phyloP scores from a whole-genome alignment of 2,329 filamentous ascomycete species.

The Aspergillus eucalypticola region DNA sequence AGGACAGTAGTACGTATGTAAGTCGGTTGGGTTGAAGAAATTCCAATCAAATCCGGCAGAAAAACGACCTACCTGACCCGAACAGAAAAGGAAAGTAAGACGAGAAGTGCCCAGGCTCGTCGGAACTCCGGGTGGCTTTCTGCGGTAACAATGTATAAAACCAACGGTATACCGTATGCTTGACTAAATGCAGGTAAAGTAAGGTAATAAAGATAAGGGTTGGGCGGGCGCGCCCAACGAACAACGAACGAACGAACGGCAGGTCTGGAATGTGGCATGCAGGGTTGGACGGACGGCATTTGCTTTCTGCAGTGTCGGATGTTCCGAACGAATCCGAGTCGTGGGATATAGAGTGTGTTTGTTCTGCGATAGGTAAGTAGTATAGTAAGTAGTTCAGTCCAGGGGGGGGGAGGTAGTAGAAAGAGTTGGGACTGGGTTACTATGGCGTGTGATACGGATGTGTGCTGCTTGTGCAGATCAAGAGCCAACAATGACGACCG shows the following conservation, averaged over 20 bases:
- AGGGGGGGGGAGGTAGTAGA: no score
- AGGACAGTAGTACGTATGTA: no score
- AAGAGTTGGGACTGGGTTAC: no score
- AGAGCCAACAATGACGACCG: constrained; percentile 4
- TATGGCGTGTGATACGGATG: not conserved
- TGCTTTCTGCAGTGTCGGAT: no score
- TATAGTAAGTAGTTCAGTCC: not conserved
- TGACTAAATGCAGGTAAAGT: not conserved
- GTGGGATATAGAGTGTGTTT: not conserved
- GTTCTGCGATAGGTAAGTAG: not conserved
- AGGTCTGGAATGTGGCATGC: no score
- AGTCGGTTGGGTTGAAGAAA: no score
- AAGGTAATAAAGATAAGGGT: not conserved
- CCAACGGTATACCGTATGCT: no score
- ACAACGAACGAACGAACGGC: no score
- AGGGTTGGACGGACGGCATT: no score
- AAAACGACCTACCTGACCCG: not conserved
- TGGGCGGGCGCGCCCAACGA: no score
- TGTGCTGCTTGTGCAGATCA: not conserved
- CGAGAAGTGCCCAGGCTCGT: not conserved
- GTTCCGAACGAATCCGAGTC: no score
- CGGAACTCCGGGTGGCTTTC: not conserved
- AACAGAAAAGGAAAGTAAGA: not conserved
- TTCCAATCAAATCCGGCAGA: not conserved
- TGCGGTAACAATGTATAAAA: no score